Conservation (phyloP, 768 basidiomycete species). For the Tulasnella sp. region DNA sequence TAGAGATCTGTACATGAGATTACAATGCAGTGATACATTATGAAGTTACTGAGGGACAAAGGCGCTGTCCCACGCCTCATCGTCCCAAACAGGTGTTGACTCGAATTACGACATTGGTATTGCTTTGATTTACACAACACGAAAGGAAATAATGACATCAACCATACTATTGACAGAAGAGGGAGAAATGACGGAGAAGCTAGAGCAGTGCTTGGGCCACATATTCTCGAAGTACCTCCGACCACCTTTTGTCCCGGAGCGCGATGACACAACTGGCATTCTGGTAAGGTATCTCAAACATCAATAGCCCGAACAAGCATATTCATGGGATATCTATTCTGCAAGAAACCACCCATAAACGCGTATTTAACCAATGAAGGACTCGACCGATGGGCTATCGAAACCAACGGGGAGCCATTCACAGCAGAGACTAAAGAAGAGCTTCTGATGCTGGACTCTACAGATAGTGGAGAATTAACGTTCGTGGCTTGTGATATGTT, state of each 20-base stretch:
- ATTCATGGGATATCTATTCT: too few relatives aligned
- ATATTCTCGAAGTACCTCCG: slow-evolving; percentile 71
- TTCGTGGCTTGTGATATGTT: slow-evolving; percentile 24
- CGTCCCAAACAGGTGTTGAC: background rate
- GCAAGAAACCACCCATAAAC: slow-evolving; percentile 34
- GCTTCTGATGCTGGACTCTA: slow-evolving; percentile 59
- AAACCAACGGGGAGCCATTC: slow-evolving; percentile 75
- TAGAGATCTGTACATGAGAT: background rate
- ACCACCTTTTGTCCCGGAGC: slow-evolving; percentile 24
- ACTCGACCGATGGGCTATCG: slow-evolving; percentile 60
- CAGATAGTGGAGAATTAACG: slow-evolving; percentile 59
- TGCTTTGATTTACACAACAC: background rate
- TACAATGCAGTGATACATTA: background rate
- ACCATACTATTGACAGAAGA: slow-evolving; percentile 53
- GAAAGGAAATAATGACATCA: background rate
- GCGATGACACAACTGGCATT: background rate
- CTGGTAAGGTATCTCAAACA: too few relatives aligned
- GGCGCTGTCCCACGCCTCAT: too few relatives aligned
- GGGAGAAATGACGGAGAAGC: slow-evolving; percentile 52
- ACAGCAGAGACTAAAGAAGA: slow-evolving; percentile 66
- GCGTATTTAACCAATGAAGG: slow-evolving; percentile 48
- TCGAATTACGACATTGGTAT: too few relatives aligned
- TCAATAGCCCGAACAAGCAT: too few relatives aligned
- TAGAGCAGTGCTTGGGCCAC: slow-evolving; percentile 56
- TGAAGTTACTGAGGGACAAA: background rate